These are phyloP conservation scores for Alternaria arborescens DNA, from an alignment of 2,329 filamentous ascomycete species.

Conservation along the genomic window DNA sequence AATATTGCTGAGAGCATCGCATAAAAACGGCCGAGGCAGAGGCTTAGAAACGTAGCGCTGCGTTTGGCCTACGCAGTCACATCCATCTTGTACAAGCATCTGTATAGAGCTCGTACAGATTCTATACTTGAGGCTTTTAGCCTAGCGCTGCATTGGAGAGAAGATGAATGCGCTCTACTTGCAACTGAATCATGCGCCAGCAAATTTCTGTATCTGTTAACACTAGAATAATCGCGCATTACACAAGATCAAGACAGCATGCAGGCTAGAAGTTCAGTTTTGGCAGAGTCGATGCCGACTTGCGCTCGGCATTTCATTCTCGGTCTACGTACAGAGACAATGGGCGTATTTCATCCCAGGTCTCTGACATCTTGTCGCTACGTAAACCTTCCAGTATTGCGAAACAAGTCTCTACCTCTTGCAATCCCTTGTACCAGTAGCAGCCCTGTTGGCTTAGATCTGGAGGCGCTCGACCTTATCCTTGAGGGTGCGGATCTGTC, in stretches of 20 bases:
- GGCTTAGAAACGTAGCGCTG: not conserved
- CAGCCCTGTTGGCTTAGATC: slow-evolving; percentile 66
- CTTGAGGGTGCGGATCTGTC: slow-evolving; percentile 87
- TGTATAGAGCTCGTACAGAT: no score
- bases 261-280: not conserved
- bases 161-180: no score
- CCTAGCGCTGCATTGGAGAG: no score
- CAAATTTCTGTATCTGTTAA: not conserved
- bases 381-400: slow-evolving; percentile 28
- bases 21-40: not conserved
- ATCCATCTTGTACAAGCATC: no score
- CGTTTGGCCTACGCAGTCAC: no score
- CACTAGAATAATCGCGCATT: not conserved
- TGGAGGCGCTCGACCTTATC: slow-evolving; percentile 96
- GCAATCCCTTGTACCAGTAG: not conserved
- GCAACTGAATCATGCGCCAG: no score
- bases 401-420: slow-evolving; percentile 1
- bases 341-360: slow-evolving; percentile 30
- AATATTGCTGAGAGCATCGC: not conserved
- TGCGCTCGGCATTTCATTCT: slow-evolving; percentile 38
- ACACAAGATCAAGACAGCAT: not conserved
- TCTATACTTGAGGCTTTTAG: no score
- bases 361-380: slow-evolving; percentile 17
- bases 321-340: slow-evolving; percentile 30
- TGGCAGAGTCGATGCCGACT: slow-evolving; percentile 34